Evolutionary conservation across 441 rosid species (phyloP).

Genomic region (Daphne laureola): DNA sequence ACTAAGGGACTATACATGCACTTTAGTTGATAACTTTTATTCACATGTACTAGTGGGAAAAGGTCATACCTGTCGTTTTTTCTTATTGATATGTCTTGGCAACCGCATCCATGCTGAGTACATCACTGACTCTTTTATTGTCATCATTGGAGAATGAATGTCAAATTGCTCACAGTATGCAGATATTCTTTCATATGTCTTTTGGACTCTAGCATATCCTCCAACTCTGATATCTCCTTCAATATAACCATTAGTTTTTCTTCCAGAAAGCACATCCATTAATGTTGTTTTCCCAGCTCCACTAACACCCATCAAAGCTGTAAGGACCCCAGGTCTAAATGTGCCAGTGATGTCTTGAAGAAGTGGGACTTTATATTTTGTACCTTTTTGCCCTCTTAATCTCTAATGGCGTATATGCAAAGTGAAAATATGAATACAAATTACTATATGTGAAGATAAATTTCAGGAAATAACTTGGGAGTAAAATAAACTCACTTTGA

Average conservation of each 20-base stretch:
- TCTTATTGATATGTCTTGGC: constrained; percentile 15
- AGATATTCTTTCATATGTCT: constrained; percentile 28
- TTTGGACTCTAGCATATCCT: constrained; percentile 29
- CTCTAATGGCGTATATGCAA: constrained; percentile 16
- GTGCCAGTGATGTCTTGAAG: constrained; percentile 29
- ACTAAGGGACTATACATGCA: too few species aligned
- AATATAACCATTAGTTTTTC: constrained; percentile 28
- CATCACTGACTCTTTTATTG: constrained; percentile 27
- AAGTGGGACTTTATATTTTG: constrained; percentile 22
- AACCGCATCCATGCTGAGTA: constrained; percentile 31
- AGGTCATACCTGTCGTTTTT: constrained; percentile 21
- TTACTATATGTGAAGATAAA: not conserved
- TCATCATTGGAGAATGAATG: constrained; percentile 29
- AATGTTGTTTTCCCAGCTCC: constrained; percentile 38
- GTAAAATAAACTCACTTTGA: constrained; percentile 17
- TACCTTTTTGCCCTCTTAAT: constrained; percentile 21
- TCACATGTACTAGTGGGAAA: not conserved
- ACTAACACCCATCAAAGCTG: constrained; percentile 36
- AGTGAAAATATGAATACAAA: not conserved
- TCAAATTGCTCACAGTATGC: constrained; percentile 34
- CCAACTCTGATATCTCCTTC: constrained; percentile 30
- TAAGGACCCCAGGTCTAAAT: constrained; percentile 32
- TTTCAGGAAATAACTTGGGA: not conserved
- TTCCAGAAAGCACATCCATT: constrained; percentile 34
- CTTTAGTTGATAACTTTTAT: too few species aligned